Base-by-base conservation (phyloP, 129 eudicot species). In the carrot (Daucus carota) region DNA sequence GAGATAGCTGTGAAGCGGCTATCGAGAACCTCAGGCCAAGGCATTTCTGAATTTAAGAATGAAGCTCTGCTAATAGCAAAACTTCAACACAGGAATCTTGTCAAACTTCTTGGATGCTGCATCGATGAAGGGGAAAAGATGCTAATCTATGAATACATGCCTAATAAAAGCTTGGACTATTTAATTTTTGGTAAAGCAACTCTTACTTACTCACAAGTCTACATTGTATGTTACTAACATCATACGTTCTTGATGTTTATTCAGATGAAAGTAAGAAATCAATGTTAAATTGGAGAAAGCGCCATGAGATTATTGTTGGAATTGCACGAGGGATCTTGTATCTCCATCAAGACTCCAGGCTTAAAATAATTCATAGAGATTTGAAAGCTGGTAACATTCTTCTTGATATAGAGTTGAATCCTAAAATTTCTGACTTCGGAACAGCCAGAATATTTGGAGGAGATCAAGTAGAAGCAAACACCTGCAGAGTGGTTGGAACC, bases 341-440 rank as follows among this genome's bases (percentile, higher is more conserved):
- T 73, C 88, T 87, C 62, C 91, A 87, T 66, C 68, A 79, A 43
- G 88, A 84, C 78, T 87, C 91, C 4, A 87, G 88, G 57, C 40
- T 87, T 13, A 82, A 73, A 45, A 84, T 87, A 16, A 87, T 87
- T 28, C 91, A 84, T 41, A 33, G 88, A 65, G 91, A 87, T 46
- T 59, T 87, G 7, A 87, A 87, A 42, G 75, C 81, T 20, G 84
- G 91, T 32, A 87, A 87, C 73, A 79, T 87, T 9, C 48, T 87
- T 68, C 71, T 87, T 1, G 91, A 87, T 59, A 73, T 43, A 11
- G 83, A 87, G 18, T 65, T 81, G 70, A 80, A 82, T 38, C 88
- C 91, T 3, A 87, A 87, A 68, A 84, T 87, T 1, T 84, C 91
- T 22, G 91, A 87, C 66, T 87, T 87, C 72, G 91, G 91, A 33